These are phyloP conservation scores for Angomonas deanei DNA, from an alignment of 208 protist genomes.

Conservation along the genomic window DNA sequence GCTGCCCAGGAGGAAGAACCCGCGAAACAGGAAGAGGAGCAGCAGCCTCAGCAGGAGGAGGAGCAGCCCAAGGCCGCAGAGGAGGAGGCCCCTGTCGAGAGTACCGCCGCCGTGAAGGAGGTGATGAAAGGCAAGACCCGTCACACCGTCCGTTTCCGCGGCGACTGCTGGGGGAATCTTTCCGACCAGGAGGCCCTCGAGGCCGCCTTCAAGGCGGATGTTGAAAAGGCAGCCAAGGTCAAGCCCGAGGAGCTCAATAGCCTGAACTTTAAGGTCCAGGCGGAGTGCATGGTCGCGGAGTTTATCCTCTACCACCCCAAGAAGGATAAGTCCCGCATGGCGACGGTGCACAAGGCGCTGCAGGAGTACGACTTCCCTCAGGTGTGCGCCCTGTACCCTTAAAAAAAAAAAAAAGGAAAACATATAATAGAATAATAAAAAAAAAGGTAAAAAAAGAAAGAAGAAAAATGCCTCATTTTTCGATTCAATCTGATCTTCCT, in stretches of 20 bases:
- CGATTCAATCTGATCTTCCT: too few species aligned
- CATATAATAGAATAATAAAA: background rate
- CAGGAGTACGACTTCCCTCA: conserved; percentile 35
- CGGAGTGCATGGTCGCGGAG: conserved; percentile 31
- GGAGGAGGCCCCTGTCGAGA: conserved; percentile 6
- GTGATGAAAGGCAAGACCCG: conserved; percentile 18
- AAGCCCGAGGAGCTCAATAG: conserved; percentile 19
- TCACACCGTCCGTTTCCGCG: conserved; percentile 56
- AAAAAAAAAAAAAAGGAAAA: background rate
- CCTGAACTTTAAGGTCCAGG: conserved; percentile 27
- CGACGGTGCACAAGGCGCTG: conserved; percentile 28
- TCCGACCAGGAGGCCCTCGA: conserved; percentile 13
- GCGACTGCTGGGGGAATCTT: conserved; percentile 32
- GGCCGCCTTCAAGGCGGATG: conserved; percentile 30
- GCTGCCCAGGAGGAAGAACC: background rate
- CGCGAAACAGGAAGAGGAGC: background rate
- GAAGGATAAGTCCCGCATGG: conserved; percentile 16
- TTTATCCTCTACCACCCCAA: conserved; percentile 31
- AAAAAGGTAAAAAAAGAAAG: conserved; percentile 8
- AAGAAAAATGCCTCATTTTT: background rate
- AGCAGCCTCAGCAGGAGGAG: background rate
- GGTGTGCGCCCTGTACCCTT: conserved; percentile 24
- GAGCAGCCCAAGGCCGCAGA: conserved; percentile 1
- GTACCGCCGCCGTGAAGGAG: conserved; percentile 7
- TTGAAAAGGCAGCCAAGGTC: conserved; percentile 20